phyloP scores from a whole-genome alignment of 108 stramenopile genomes.

The Cyclotella sp. region DNA sequence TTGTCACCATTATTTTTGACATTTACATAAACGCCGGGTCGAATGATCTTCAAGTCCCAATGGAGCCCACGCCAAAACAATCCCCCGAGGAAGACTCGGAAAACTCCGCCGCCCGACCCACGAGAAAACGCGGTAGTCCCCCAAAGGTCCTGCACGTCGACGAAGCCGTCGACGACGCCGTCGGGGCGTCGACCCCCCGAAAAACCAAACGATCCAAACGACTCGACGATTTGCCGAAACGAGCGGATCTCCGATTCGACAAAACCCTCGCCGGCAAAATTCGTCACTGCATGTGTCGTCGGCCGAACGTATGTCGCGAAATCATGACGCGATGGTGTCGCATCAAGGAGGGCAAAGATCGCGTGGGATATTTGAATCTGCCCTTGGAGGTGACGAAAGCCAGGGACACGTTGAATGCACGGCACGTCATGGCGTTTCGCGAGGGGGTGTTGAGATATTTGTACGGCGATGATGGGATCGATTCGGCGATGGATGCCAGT shows the following conservation, averaged over 20 bases:
- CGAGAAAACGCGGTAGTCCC: background rate
- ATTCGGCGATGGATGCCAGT: background rate
- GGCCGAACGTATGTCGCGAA: conserved; percentile 12
- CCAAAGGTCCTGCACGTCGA: background rate
- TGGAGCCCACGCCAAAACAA: too few species aligned
- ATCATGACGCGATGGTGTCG: conserved; percentile 14
- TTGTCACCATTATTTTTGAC: too few species aligned
- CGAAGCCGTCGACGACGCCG: background rate
- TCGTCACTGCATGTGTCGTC: conserved; percentile 21
- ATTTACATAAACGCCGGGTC: too few species aligned
- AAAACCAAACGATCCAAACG: background rate
- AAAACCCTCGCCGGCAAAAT: background rate
- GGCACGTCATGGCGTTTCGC: conserved; percentile 4
- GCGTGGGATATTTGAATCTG: conserved; percentile 1
- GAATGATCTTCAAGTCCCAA: too few species aligned
- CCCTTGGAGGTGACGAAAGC: conserved; percentile 2
- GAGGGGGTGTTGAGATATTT: conserved; percentile 11
- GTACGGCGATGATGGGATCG: background rate
- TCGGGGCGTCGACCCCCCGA: background rate
- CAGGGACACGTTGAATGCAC: background rate
- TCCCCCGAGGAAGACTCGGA: too few species aligned
- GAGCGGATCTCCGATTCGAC: background rate
- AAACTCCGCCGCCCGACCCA: background rate
- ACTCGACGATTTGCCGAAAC: background rate
- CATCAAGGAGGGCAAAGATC: background rate